Base-by-base conservation (phyloP, 208 protist species). In the Crithidia brevicula region DNA sequence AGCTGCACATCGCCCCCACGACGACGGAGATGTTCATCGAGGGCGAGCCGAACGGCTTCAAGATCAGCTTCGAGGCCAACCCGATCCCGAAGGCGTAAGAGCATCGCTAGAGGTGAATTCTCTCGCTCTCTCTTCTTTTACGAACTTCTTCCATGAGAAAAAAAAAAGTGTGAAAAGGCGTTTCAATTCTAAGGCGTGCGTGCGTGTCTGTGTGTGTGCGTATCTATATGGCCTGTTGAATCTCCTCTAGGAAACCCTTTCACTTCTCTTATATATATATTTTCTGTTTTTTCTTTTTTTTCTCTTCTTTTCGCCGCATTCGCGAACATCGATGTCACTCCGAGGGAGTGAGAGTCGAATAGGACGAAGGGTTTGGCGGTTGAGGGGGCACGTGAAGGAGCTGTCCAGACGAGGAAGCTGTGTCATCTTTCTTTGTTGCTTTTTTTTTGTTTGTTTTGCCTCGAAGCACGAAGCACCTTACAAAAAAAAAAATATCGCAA, bases 11-110 rank as follows among this genome's bases (percentile, higher is more conserved):
- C 30, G 77, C 74, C 13, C 89, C 89, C 5, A 50, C 61, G 38
- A 59, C 31, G 31, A 92, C 85, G 23, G 83, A 92, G 67, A 82
- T 89, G 83, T 92, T 94, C 52, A 85, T 94, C 54, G 72, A 88
- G 66, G 89, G 89, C 11, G 73, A 76, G 59, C 80, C 81, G 46
- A 92, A 92, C 65, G 85, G 85, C 65, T 94, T 85, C 86, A 94
- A 91, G 79, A 86, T 91, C 63, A 80, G 73, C 74, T 91, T 87
- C 63, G 81, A 87, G 71, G 88, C 88, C 25, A 83, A 86, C 64
- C 84, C 84, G 22, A 79, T 83, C 46, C 67, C 75, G n/a, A 73
- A 68, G 73, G 34, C 66, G 40, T 74, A 51, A 53, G 36, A 6
- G 51, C 25, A 25, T 18, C 8, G 6, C 4, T 34, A 10, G 6